phyloP scores from a whole-genome alignment of 2,329 filamentous ascomycete genomes.

The Neofusicoccum cordaticola region DNA sequence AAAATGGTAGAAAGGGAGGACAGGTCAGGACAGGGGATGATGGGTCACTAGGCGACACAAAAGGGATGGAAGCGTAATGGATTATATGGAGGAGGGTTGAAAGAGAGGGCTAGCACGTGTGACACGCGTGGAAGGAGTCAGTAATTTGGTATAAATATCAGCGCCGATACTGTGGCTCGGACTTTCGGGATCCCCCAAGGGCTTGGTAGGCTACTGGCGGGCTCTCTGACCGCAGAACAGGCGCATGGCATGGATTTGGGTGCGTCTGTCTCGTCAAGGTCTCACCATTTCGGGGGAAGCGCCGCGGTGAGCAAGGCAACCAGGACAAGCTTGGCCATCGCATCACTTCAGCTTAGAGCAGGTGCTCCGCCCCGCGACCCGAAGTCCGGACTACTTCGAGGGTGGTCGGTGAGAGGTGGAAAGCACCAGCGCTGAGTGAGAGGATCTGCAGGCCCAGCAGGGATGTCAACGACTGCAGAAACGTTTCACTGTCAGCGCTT shows the following conservation, averaged over 20 bases:
- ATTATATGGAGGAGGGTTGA: not conserved
- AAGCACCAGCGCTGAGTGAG: not conserved
- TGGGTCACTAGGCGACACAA: slow-evolving; percentile 3
- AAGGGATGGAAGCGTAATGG: slow-evolving; percentile 3
- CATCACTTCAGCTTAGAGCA: slow-evolving; percentile 14
- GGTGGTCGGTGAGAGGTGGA: not conserved
- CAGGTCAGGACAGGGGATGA: not conserved
- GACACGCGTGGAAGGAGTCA: not conserved
- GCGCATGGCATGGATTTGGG: not conserved
- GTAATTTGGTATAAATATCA: slow-evolving; percentile 2
- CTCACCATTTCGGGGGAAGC: not conserved
- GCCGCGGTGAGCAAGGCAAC: not conserved
- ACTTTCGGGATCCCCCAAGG: not conserved
- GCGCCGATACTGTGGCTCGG: not conserved
- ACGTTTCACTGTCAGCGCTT: slow-evolving; percentile 7
- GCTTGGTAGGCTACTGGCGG: not conserved
- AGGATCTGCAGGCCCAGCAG: not conserved
- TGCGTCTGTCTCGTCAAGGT: not conserved
- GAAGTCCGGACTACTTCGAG: not conserved
- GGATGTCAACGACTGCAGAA: not conserved
- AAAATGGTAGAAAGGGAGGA: not conserved
- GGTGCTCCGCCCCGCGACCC: slow-evolving; percentile 4
- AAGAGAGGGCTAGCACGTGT: not conserved
- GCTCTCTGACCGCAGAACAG: not conserved
- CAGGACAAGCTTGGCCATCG: not conserved